These are phyloP conservation scores for Plasmodium vinckei DNA, from an alignment of 169 alveolate genomes.

Conservation along the genomic window DNA sequence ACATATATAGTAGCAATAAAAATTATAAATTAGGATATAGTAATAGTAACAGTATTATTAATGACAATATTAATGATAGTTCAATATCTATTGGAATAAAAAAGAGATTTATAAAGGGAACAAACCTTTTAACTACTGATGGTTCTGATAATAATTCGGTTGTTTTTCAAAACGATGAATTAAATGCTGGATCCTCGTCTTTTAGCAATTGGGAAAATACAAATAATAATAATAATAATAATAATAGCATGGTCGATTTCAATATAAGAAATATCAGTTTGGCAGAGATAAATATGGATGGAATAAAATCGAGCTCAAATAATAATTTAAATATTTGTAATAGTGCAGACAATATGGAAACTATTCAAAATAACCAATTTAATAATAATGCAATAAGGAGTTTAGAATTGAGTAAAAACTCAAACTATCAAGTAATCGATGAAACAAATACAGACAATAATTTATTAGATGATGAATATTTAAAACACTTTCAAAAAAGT, in stretches of 20 bases:
- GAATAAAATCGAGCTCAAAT: neutral
- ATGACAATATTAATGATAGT: conserved; percentile 13
- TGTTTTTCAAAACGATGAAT: neutral
- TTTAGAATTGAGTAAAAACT: neutral
- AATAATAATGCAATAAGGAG: too few species aligned
- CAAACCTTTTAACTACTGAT: conserved; percentile 20
- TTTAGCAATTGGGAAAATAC: neutral
- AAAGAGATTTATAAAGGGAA: conserved; percentile 26
- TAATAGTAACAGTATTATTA: neutral
- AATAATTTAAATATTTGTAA: neutral
- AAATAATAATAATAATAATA: neutral
- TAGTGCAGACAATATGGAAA: too few species aligned
- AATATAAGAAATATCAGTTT: neutral
- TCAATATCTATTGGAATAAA: conserved; percentile 5
- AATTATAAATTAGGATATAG: neutral
- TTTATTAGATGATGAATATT: conserved; percentile 24
- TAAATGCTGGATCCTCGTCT: neutral
- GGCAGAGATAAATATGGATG: neutral
- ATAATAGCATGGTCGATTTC: neutral
- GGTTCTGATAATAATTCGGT: neutral
- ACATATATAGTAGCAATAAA: neutral
- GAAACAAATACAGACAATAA: neutral
- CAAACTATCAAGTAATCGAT: neutral
- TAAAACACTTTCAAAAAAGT: conserved; percentile 39
- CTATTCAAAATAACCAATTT: too few species aligned